Evolutionary conservation across 148 eudicot genomes (phyloP).

Genomic region (Fallopia convolvulus): DNA sequence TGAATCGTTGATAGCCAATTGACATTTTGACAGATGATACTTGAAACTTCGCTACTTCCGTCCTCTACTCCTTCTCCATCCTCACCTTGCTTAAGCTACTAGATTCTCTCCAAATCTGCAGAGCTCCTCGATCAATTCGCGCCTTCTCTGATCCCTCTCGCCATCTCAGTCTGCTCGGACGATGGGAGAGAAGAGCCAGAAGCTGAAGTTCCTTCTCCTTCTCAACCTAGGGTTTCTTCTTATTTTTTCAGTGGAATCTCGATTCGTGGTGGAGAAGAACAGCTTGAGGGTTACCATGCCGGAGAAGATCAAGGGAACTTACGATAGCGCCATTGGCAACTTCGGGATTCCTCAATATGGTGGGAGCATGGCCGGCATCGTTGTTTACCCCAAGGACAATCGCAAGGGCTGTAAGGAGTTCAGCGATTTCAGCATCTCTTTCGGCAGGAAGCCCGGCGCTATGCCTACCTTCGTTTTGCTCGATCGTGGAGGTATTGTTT

Average conservation of each 20-base stretch:
- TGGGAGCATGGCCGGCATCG: slow-evolving; percentile 82
- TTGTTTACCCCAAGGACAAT: slow-evolving; percentile 70
- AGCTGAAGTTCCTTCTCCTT: not conserved
- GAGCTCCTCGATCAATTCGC: not conserved
- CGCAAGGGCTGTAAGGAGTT: slow-evolving; percentile 56
- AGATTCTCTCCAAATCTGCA: not conserved
- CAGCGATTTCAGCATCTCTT: slow-evolving; percentile 50
- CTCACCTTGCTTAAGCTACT: not conserved
- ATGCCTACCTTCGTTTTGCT: slow-evolving; percentile 72
- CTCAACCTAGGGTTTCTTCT: slow-evolving; percentile 42
- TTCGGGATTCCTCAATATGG: slow-evolving; percentile 90
- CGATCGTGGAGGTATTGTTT: slow-evolving; percentile 74
- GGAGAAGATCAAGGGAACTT: slow-evolving; percentile 57
- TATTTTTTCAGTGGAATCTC: slow-evolving; percentile 26
- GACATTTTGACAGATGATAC: not conserved
- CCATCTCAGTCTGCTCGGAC: not conserved
- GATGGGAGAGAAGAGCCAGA: slow-evolving; percentile 6
- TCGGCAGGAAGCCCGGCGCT: slow-evolving; percentile 69
- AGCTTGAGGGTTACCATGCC: slow-evolving; percentile 71
- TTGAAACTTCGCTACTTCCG: slow-evolving; percentile 12
- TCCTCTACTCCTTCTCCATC: slow-evolving; percentile 1
- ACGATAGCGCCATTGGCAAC: slow-evolving; percentile 88
- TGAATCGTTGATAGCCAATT: slow-evolving; percentile 11
- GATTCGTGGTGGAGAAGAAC: slow-evolving; percentile 90
- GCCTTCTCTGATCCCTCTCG: slow-evolving; percentile 7